Conservation (phyloP, 2,329 filamentous ascomycete genomes). For the Colletotrichum cereale region DNA sequence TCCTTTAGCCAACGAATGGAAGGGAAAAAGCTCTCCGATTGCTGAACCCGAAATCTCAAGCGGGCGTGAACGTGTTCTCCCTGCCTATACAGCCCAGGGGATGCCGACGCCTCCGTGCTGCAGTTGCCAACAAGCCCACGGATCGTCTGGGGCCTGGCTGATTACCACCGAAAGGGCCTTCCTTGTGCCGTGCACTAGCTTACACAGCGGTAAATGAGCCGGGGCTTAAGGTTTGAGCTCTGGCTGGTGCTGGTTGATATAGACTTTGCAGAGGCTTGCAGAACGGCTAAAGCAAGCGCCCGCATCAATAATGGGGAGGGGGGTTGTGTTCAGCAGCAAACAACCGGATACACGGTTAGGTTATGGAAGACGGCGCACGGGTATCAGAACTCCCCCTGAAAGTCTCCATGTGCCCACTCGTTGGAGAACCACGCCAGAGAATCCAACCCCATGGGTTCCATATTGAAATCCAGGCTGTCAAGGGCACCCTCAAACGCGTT, state of each 20-base stretch:
- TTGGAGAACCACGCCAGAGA: slow-evolving; percentile 37
- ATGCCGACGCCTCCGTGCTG: not conserved
- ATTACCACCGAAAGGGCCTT: not conserved
- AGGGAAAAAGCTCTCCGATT: not conserved
- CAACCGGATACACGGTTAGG: too few species aligned
- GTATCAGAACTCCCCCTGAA: slow-evolving; percentile 27
- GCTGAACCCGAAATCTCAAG: too few species aligned
- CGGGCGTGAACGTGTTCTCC: not conserved
- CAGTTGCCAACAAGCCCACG: not conserved
- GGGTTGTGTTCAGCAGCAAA: not conserved
- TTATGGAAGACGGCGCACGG: not conserved
- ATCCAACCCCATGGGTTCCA: slow-evolving; percentile 59
- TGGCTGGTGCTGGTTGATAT: not conserved
- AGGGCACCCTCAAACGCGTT: slow-evolving; percentile 64
- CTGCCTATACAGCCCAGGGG: not conserved
- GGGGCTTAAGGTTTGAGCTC: not conserved
- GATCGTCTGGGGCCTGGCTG: not conserved
- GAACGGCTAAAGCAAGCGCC: not conserved
- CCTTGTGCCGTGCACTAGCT: too few species aligned
- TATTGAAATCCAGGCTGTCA: slow-evolving; percentile 60
- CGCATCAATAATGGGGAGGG: too few species aligned
- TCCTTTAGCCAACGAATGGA: not conserved
- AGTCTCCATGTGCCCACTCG: slow-evolving; percentile 36
- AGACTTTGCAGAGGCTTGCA: not conserved
- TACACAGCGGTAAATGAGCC: not conserved